A percentile compares a stretch with the other conserved stretches of the same genome.
phyloP scores from a whole-genome alignment of 208 protist species.

The Zelonia costaricensis region DNA sequence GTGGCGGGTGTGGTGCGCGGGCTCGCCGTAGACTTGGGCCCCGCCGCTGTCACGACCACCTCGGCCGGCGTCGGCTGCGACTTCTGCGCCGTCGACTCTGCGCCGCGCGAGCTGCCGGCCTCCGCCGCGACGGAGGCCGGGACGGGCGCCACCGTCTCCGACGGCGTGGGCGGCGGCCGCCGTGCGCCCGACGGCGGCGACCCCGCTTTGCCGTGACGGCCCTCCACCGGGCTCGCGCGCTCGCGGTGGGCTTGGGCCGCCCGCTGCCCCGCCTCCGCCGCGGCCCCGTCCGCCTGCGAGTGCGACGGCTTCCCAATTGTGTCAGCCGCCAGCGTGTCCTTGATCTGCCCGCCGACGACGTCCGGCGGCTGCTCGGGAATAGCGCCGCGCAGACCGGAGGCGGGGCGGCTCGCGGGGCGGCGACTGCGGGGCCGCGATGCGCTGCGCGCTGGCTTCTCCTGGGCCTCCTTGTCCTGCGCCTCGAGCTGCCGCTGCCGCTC shows the following conservation, averaged over 20 bases:
- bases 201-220: neutral
- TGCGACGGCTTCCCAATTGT: constrained; percentile 10
- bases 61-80: neutral
- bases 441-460: constrained; percentile 25
- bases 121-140: neutral
- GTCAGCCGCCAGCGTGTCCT: constrained; percentile 44
- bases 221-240: neutral
- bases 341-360: constrained; percentile 42
- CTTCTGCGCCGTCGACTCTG: neutral
- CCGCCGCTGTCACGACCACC: neutral
- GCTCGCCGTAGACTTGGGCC: too few relatives aligned
- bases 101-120: neutral
- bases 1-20: constrained; percentile 2
- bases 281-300: neutral
- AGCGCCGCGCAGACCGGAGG: constrained; percentile 40
- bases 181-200: neutral
- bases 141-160: neutral
- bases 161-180: neutral
- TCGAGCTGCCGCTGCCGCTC: constrained; percentile 28
- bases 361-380: constrained; percentile 78
- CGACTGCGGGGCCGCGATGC: constrained; percentile 45
- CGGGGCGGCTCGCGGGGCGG: constrained; percentile 38
- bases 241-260: neutral
- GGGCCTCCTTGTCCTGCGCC: constrained; percentile 13
- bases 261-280: neutral